A percentile compares a stretch with the other conserved stretches of the same genome.
Conservation (phyloP, 1,284 basidiomycete genomes). For the Pholiota adiposa region DNA sequence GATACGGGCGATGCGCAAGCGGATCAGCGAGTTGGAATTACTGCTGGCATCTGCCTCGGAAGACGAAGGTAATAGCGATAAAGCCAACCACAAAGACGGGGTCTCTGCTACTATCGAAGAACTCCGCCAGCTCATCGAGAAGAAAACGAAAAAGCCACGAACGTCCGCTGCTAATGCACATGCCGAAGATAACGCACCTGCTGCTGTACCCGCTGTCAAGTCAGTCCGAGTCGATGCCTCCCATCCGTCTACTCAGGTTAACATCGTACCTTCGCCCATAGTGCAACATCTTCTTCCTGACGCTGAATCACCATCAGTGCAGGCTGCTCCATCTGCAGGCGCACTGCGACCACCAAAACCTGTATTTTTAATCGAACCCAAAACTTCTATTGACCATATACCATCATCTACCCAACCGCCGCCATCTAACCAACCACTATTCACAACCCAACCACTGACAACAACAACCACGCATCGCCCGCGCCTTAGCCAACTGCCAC, state of each 20-base stretch:
- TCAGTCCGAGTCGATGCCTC: slow-evolving; percentile 8
- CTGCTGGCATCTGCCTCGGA: not conserved
- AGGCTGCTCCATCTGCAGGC: not conserved
- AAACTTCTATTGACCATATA: slow-evolving; percentile 4
- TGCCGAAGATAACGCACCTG: not conserved
- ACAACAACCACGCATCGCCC: not conserved
- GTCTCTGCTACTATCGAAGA: slow-evolving; percentile 36
- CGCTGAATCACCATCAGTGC: not conserved
- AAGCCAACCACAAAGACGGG: slow-evolving; percentile 13
- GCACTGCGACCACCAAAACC: not conserved
- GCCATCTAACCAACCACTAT: slow-evolving; percentile 1
- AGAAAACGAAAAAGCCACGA: slow-evolving; percentile 19
- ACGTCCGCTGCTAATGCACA: not conserved
- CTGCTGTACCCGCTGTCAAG: slow-evolving; percentile 7
- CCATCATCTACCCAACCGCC: slow-evolving; percentile 5
- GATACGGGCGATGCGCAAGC: slow-evolving; percentile 40
- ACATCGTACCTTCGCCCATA: slow-evolving; percentile 6
- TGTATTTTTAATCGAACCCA: not conserved
- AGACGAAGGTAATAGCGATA: not conserved
- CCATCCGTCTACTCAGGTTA: slow-evolving; percentile 6
- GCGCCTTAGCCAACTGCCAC: not conserved
- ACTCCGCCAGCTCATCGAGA: slow-evolving; percentile 34
- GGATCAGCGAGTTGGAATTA: slow-evolving; percentile 39
- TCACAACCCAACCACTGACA: not conserved
- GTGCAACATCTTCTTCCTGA: not conserved